Conservation (phyloP, 768 basidiomycete species). For the Dentipellis sp. region DNA sequence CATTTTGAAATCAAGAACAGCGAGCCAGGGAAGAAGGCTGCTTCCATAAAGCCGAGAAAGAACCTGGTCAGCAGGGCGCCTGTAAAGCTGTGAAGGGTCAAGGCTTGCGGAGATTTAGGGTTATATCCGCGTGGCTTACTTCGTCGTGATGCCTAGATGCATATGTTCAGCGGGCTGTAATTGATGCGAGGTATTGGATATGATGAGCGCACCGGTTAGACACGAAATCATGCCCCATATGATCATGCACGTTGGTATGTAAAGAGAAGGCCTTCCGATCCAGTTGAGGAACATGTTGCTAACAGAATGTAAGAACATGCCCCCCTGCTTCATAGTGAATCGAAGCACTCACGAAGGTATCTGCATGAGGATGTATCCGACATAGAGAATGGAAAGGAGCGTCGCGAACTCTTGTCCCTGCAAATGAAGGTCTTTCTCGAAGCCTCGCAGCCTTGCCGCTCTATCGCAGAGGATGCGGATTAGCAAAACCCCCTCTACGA, state of each 20-base stretch:
- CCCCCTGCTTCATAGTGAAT: neutral
- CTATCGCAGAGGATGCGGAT: slow-evolving; percentile 22
- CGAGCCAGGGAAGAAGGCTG: slow-evolving; percentile 62
- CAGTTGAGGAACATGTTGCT: slow-evolving; percentile 67
- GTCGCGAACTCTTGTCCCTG: slow-evolving; percentile 56
- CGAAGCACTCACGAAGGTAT: slow-evolving; percentile 51
- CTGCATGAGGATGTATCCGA: slow-evolving; percentile 75
- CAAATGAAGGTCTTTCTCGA: slow-evolving; percentile 59
- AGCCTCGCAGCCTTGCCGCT: slow-evolving; percentile 62
- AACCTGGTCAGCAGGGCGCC: slow-evolving; percentile 59
- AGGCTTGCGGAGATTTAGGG: neutral
- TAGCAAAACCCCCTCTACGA: neutral
- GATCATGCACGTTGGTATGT: slow-evolving; percentile 58
- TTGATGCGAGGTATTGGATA: neutral
- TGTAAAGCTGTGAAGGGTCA: slow-evolving; percentile 27
- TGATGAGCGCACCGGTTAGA: slow-evolving; percentile 26
- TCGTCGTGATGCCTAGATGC: neutral
- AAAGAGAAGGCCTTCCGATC: slow-evolving; percentile 60
- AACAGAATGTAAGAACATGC: neutral
- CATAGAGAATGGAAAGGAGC: slow-evolving; percentile 56
- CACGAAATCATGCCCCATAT: slow-evolving; percentile 53
- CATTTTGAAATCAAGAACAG: slow-evolving; percentile 54
- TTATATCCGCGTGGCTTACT: neutral
- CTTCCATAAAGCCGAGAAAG: slow-evolving; percentile 50
- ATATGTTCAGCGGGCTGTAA: no score